Percentiles rank a stretch among this genome's conserved stretches.
Evolutionary conservation across 106 monocot genomes (phyloP).

Genomic region (Hemerocallis citrina): DNA sequence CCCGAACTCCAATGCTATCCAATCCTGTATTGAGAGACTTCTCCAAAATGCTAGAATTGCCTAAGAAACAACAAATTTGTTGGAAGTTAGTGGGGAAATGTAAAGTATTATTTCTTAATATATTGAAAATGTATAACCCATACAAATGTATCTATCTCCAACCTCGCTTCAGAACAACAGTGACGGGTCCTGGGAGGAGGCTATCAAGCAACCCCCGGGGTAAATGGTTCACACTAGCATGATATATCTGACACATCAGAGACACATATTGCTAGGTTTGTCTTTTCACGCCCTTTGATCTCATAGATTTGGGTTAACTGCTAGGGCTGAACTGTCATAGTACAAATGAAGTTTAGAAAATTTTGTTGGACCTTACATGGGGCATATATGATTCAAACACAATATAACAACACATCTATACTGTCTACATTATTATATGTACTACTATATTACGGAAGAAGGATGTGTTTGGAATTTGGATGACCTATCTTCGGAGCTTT

Average conservation of each 20-base stretch:
- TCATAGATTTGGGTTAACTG: slow-evolving; percentile 72
- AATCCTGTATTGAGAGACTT: slow-evolving; percentile 76
- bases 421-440: too few species aligned
- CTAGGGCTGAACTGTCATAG: slow-evolving; percentile 64
- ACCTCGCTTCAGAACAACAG: slow-evolving; percentile 86
- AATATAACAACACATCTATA: too few species aligned
- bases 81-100: neutral
- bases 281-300: slow-evolving; percentile 75
- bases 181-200: slow-evolving; percentile 93
- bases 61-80: slow-evolving; percentile 36
- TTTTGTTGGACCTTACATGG: neutral
- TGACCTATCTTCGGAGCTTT: too few species aligned
- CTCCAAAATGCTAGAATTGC: slow-evolving; percentile 65
- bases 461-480: too few species aligned
- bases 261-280: slow-evolving; percentile 83
- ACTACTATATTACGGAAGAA: too few species aligned
- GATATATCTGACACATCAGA: slow-evolving; percentile 87
- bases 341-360: slow-evolving; percentile 9
- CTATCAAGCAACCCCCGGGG: slow-evolving; percentile 60
- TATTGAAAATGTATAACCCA: too few species aligned
- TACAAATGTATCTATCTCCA: neutral
- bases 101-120: too few species aligned
- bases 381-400: too few species aligned
- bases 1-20: slow-evolving; percentile 84
- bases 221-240: slow-evolving; percentile 58